phyloP scores from a whole-genome alignment of 2,329 filamentous ascomycete genomes.

The Colletotrichum sp. region DNA sequence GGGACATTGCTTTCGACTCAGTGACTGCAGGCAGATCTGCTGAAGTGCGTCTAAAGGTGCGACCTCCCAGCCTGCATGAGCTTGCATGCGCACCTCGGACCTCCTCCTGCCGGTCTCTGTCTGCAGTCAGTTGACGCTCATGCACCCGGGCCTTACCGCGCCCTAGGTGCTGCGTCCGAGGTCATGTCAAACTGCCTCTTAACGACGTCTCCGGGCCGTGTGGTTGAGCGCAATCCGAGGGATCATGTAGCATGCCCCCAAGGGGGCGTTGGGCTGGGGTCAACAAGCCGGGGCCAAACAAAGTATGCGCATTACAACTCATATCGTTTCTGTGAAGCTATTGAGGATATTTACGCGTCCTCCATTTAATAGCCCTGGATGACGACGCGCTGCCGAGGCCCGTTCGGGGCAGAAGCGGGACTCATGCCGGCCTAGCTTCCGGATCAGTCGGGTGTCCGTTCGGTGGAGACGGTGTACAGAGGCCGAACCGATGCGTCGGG shows the following conservation, averaged over 20 bases:
- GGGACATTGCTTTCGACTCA: not conserved
- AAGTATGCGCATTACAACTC: not conserved
- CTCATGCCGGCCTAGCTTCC: slow-evolving; percentile 1
- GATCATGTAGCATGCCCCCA: not conserved
- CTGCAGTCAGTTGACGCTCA: not conserved
- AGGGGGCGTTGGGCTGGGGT: not conserved
- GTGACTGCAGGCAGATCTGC: not conserved
- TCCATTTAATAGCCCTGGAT: not conserved
- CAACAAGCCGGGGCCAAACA: not conserved
- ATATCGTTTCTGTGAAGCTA: not conserved
- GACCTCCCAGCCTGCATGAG: not conserved
- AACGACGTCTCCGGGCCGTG: not conserved
- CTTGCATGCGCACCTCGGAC: not conserved
- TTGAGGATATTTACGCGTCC: not conserved
- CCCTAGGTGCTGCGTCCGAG: not conserved
- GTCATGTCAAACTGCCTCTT: not conserved
- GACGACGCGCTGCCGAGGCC: not conserved
- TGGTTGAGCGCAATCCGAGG: not conserved
- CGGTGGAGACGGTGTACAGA: not conserved
- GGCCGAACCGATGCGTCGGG: not conserved
- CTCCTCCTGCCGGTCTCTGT: not conserved
- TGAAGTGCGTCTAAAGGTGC: not conserved
- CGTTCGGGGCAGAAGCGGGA: not conserved
- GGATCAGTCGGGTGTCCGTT: slow-evolving; percentile 8
- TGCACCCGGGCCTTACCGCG: not conserved